Percentiles rank a stretch among this genome's conserved stretches.
These are phyloP conservation scores for Ganoderma resinaceum DNA, from an alignment of 1,284 basidiomycete species.

Conservation along the genomic window DNA sequence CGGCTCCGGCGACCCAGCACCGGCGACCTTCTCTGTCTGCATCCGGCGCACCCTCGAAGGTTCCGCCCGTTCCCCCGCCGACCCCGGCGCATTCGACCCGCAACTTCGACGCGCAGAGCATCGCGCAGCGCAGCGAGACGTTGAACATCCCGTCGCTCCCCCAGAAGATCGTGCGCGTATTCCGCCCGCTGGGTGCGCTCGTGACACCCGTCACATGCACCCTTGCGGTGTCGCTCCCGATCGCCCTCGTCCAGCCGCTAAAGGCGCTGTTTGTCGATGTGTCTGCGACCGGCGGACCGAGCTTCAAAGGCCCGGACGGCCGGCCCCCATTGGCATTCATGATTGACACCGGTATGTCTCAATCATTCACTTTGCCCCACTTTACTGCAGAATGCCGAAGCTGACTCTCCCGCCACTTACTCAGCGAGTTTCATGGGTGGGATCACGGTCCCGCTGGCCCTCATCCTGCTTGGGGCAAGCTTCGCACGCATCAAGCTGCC, in stretches of 20 bases:
- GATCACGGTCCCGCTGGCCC: constrained; percentile 57
- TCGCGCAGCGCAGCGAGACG: constrained; percentile 20
- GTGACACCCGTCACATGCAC: constrained; percentile 54
- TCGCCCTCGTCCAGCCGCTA: constrained; percentile 55
- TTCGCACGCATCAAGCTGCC: constrained; percentile 58
- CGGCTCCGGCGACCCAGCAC: constrained; percentile 26
- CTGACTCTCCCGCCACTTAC: neutral
- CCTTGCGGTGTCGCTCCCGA: constrained; percentile 52
- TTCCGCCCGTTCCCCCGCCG: constrained; percentile 28
- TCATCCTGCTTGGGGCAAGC: constrained; percentile 61
- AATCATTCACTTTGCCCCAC: neutral
- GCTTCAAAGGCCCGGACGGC: constrained; percentile 59
- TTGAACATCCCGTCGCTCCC: constrained; percentile 23
- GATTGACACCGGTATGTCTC: constrained; percentile 50
- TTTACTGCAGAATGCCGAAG: neutral
- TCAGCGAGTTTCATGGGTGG: constrained; percentile 53
- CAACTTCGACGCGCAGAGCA: constrained; percentile 20
- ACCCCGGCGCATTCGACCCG: constrained; percentile 21
- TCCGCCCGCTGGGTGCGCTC: constrained; percentile 37
- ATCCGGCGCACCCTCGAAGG: constrained; percentile 10
- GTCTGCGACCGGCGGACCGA: constrained; percentile 45
- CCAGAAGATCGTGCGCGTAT: constrained; percentile 28
- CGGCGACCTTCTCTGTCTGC: constrained; percentile 11
- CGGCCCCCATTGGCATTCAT: constrained; percentile 57
- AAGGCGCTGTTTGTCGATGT: constrained; percentile 59